Evolutionary conservation across 345 rosid species (phyloP), one percentile per base, ranked within the genome.

Genomic region (Noccaea caerulescens): DNA sequence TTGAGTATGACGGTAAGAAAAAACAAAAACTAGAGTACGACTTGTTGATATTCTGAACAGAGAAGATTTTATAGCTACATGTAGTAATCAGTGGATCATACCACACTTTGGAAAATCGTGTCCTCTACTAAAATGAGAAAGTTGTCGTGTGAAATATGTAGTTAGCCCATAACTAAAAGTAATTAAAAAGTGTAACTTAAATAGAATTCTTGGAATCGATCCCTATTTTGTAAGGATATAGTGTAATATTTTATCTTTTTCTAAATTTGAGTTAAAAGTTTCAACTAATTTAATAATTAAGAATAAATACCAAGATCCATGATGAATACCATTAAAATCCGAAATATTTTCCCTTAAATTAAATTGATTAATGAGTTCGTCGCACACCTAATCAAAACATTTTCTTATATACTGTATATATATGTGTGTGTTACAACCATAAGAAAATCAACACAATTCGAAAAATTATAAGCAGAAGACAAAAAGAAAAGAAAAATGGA

Each of bases 401-500:
- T 8, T 9, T 12, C 51, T 10, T 7, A 61, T 42, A 41, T 25
- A 37, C 23, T 1, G 23, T 20, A 20, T 20, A 20, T 20, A 20
- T 20, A 1, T 45, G 1, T 57, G 3, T 47, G 58, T 14, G 18
- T 43, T 30, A 3, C 10, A 68, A 12, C 63, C 47, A 46, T 9
- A 38, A 42, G 6, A 43, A 51, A 34, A 60, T 51, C 36, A 61
- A 42, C 12, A 42, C 1, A 61, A 36, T 23, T 20, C 32, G 10
- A 7, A 59, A 7, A 18, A 0, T 1, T 4, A 34, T 34, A 36
- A 12, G 13, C 42, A 13, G 14, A 44, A 44, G 57, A 33, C 16
- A 44, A 63, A 54, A 44, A 13, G 7, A 10, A 23, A 23, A 38
- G 3, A 23, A 13, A 62, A 63, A 72, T 53, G 76, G 56, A 13